Conservation (phyloP, 139 green algal genomes). For the Nannochloris sp. region DNA sequence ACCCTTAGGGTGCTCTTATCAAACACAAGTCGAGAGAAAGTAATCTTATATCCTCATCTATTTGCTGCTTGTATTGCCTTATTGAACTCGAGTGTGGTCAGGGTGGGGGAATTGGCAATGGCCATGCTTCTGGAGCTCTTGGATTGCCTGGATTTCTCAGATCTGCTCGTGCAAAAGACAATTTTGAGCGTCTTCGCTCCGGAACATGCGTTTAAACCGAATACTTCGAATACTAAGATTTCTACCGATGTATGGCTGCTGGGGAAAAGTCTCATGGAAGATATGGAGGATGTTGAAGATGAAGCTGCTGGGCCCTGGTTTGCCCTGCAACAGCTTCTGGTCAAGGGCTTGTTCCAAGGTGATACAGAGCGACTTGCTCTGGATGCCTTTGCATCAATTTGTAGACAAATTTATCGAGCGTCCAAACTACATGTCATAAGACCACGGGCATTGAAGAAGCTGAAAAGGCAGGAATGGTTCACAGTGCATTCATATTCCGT, state of each 20-base stretch:
- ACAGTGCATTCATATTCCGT: too few species aligned
- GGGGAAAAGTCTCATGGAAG: constrained; percentile 19
- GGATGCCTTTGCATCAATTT: constrained; percentile 33
- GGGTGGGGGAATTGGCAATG: constrained; percentile 55
- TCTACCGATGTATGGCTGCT: background rate
- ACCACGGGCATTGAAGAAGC: background rate
- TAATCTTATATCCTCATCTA: constrained; percentile 80
- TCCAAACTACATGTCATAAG: background rate
- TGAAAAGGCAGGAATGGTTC: background rate
- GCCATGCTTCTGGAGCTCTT: constrained; percentile 53
- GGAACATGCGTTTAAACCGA: background rate
- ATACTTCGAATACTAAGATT: background rate
- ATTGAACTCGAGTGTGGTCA: constrained; percentile 57
- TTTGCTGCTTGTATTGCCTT: constrained; percentile 64
- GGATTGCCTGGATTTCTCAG: constrained; percentile 41
- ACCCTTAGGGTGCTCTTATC: constrained; percentile 42
- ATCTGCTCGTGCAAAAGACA: constrained; percentile 55
- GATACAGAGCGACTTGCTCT: constrained; percentile 51
- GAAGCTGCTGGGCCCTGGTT: constrained; percentile 21
- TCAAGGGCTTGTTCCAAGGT: constrained; percentile 66
- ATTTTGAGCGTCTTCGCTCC: constrained; percentile 55
- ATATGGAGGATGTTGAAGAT: background rate
- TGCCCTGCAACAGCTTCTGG: constrained; percentile 65
- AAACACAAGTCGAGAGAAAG: constrained; percentile 39
- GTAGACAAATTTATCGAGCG: constrained; percentile 12